Percentiles rank a stretch among this genome's conserved stretches.
These are phyloP conservation scores for Aristolochia fimbriata DNA, from an alignment of 164 flowering plant genomes.

Conservation along the genomic window DNA sequence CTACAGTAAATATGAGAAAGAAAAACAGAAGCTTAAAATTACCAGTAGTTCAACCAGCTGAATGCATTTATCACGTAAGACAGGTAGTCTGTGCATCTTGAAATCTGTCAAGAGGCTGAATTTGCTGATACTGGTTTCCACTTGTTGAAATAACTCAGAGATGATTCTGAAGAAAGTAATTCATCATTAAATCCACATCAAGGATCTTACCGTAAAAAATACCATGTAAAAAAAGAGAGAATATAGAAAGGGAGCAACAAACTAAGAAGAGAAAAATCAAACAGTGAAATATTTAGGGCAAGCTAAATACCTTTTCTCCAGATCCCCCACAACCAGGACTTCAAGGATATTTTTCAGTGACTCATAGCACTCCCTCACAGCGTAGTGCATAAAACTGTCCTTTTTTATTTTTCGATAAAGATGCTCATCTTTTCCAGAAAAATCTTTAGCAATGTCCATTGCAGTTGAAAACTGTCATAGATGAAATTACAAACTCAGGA, in stretches of 20 bases:
- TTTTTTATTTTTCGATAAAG: slow-evolving; percentile 50
- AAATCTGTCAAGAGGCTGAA: slow-evolving; percentile 57
- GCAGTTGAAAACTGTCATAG: slow-evolving; percentile 61
- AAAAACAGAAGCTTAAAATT: neutral
- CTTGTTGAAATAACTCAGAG: slow-evolving; percentile 36
- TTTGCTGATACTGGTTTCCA: slow-evolving; percentile 50
- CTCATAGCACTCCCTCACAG: slow-evolving; percentile 80
- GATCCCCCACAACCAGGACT: slow-evolving; percentile 54
- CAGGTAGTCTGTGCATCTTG: slow-evolving; percentile 56
- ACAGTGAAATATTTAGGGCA: neutral
- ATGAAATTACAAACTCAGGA: slow-evolving; percentile 2
- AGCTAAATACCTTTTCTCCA: slow-evolving; percentile 56
- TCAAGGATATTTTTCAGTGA: slow-evolving; percentile 61
- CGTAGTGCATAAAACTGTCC: slow-evolving; percentile 60
- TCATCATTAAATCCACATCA: neutral
- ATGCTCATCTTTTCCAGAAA: slow-evolving; percentile 50
- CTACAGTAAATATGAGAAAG: no score
- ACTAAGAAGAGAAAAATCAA: neutral
- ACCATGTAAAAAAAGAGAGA: neutral
- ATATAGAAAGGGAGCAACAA: neutral
- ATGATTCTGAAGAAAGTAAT: slow-evolving; percentile 35
- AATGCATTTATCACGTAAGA: slow-evolving; percentile 41
- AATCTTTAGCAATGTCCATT: slow-evolving; percentile 64
- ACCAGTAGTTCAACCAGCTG: slow-evolving; percentile 71
- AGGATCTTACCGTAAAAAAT: neutral